Percentiles rank a stretch among this genome's conserved stretches.
These are phyloP conservation scores for Tetrahymena borealis DNA, from an alignment of 73 alveolate genomes.

Conservation along the genomic window DNA sequence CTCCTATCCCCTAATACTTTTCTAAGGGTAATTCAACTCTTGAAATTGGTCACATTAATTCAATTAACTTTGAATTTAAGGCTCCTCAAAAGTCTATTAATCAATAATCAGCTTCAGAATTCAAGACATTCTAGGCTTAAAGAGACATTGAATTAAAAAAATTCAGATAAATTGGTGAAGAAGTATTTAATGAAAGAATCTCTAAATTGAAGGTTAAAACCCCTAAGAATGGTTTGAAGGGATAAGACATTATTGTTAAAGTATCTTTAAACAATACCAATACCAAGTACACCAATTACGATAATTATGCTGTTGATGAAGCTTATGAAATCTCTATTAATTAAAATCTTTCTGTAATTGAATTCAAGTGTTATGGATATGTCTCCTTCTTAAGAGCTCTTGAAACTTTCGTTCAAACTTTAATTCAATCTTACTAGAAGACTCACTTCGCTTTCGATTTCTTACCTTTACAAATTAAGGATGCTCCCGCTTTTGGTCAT, in stretches of 20 bases:
- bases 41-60: not conserved
- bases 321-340: not conserved
- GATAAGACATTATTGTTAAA: not conserved
- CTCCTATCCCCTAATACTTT: not conserved
- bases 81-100: not conserved
- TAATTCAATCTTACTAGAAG: not conserved
- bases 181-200: not conserved
- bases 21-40: not conserved
- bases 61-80: not conserved
- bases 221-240: not conserved
- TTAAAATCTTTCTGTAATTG: not conserved
- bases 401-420: not conserved
- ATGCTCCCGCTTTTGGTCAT: slow-evolving; percentile 69
- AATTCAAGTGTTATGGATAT: not conserved
- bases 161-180: not conserved
- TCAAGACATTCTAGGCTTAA: not conserved
- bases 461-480: slow-evolving; percentile 51
- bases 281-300: not conserved
- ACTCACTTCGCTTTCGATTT: not conserved
- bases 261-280: not conserved
- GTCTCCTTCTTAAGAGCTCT: not conserved
- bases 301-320: not conserved
- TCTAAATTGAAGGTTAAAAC: not conserved
- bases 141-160: not conserved
- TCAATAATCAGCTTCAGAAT: not conserved